Base-by-base conservation (phyloP, 192 early-diverging fungal species). In the Rhizoclosmatium globosum region DNA sequence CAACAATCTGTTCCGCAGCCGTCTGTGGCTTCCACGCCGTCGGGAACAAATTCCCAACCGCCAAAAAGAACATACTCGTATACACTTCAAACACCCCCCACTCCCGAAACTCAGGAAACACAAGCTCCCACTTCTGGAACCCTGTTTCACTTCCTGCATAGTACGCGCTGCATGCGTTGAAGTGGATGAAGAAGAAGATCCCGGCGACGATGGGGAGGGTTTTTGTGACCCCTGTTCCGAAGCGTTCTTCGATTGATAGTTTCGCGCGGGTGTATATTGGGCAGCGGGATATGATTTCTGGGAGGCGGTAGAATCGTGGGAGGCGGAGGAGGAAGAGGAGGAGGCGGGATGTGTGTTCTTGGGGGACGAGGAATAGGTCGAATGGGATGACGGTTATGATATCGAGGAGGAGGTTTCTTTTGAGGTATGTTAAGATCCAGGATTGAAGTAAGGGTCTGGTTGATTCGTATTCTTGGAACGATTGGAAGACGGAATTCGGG, bases 391-490 rank as follows among this genome's bases (percentile, higher is more conserved):
- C n/a, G 2, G 67, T 44, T 2, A 68, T 68, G 7, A 68, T 45
- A 43, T 68, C 67, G 17, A 68, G 7, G 17, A 68, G 9, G 42
- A 47, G 23, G 39, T 68, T 13, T 13, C 7, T n/a, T 68, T 68
- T 68, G 1, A 47, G 2, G 39, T 43, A 68, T 9, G 7, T 17
- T 19, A 6, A 44, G 9, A 68, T 2, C 67, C 67, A 68, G 17
- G 7, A 13, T 2, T 13, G 45, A 7, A 45, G 67, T 3, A 43
- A 11, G 2, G 67, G 67, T 46, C 67, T 21, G 45, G 67, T 43
- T 3, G 69, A 71, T 44, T 71, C 69, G 39, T 71, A 71, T 71
- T 71, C 69, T 48, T 38, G 69, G 19, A 71, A 71, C 21, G 47
- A 23, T 71, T 9, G 42, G 4, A 41, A 6, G 11, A 48, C 6